Evolutionary conservation across 208 protist genomes (phyloP), one percentile per base, ranked within the genome.

Genomic region (Leptomonas seymouri): DNA sequence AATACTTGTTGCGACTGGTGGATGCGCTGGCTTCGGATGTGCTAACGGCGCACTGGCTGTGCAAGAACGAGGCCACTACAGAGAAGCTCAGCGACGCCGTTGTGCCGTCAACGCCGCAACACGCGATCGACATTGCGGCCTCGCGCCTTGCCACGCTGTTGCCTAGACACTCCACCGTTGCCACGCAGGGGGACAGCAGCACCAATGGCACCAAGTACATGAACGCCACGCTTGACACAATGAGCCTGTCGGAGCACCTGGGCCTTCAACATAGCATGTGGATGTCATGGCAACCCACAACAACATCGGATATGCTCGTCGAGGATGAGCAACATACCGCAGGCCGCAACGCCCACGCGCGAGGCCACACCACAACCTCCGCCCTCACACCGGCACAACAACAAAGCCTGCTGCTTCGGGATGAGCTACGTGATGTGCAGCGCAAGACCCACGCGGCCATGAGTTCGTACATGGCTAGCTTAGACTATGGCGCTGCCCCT

Each of bases 341-440:
- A 20, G 25, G 21, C 18, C 21, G 15, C 4, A 55, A 62, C 42
- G 21, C 14, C 12, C 12, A 25, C n/a, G 62, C 50, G 11, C 20
- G 21, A 3, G 42, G 44, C 23, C 9, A 41, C n/a, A 36, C 53
- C 25, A 14, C 55, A 1, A 14, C 21, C 49, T 23, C 50, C 2
- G 31, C 31, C 14, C 18, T 21, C 6, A 58, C 42, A 5, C 30
- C 44, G 27, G 14, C 15, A 27, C 48, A 65, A 18, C 14, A 42
- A 20, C 71, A 64, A 14, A 7, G 27, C 23, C 8, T 65, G 3
- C 51, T 76, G 46, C 46, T 76, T 53, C 71, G 71, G 8, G 71
- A 76, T 34, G 71, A 76, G 46, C 21, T 76, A 48, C 54, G 71
- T 11, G 71, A 76, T 27, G 71, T 76, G 62, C 62, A 76, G 36